Evolutionary conservation across 805 yeast genomes (phyloP), one percentile per base, ranked within the genome.

Genomic region (Teunomyces kruisii): DNA sequence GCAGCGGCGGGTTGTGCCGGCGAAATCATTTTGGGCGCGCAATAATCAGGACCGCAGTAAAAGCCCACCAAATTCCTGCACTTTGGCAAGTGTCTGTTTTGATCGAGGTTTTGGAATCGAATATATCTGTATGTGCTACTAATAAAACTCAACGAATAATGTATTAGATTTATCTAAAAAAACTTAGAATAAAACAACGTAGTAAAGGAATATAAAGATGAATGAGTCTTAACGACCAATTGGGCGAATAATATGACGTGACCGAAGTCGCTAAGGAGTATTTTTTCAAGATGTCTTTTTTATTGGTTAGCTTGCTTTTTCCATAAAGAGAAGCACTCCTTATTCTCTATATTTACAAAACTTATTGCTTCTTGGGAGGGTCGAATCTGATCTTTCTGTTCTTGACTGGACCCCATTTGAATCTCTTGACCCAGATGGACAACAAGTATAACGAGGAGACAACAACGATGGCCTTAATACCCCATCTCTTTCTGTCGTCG

Each of bases 401-500:
- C 83, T 91, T 91, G 74, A 94, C 81, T 62, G 90, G 85, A 64
- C 91, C 81, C 99, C 99, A 94, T 79, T 94, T 94, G 89, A 90
- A 92, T 75, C 87, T 88, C 86, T 94, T 94, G 56, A 89, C 91
- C 86, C 91, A 88, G 60, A 94, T 79, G 47, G 96, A 80, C 49
- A 90, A 58, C 61, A 88, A 81, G 79, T 84, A 89, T 59, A 94
- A 76, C 32, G 91, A 74, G 36, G 96, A 82, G 51, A 85, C 67
- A 53, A 90, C 79, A 60, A 91, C 76, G 55, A 94, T 64, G 43
- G 97, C 96, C 80, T 94, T 94, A 70, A 88, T 76, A 76, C 99
- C 99, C 71, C 86, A 78, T 76, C 86, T 88, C 84, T 94, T 94
- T 78, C 99, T 87, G 67, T 90, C 97, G 63, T 94, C 99, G 62